Base-by-base conservation (phyloP, 768 basidiomycete species). In the Phanerochaete sordida region DNA sequence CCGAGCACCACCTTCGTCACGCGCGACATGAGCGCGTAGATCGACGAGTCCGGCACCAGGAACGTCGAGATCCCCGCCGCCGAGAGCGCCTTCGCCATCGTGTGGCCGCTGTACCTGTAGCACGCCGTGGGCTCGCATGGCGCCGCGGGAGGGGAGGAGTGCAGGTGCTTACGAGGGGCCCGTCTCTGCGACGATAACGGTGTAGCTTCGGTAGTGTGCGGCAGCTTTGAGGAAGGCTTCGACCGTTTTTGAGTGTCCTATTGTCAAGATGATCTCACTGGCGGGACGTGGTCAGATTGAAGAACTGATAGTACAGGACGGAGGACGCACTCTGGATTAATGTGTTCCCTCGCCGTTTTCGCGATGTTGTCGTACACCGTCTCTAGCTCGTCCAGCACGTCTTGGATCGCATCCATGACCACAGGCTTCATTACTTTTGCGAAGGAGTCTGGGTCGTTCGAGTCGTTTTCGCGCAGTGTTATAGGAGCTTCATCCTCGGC, bases 1-100 rank as follows among this genome's bases (percentile, higher is more conserved):
- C 95, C 93, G 48, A 99, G 81, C 60, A 99, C 86, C 65, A 98
- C 90, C 74, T 99, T 99, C 77, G 95, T 96, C 62, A 96, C 91
- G 61, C 96, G 87, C 4, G 97, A 96, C 87, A 98, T 93, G 63
- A 99, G 82, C 12, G 95, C 93, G 70, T 91, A 96, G 71, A 98
- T 88, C 26, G 94, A 95, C 8, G 93, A 95, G 73, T 98, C 96
- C 44, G 97, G 96, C 54, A 98, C 88, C 50, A 99, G 88, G 71
- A 98, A 91, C n/a, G 95, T 96, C 6, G 93, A 93, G 63, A 98
- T 94, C 50, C 87, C 87, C 16, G 86, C 82, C 3, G 84, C 76
- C 3, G 95, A 91, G 24, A 98, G 80, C 2, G 88, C 83, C 65
- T 84, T 77, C 0, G 95, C 93, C 85, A 95, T 90, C 62, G 85